Base-by-base conservation (phyloP, 1,284 basidiomycete genomes). In the Trametes versicolor region DNA sequence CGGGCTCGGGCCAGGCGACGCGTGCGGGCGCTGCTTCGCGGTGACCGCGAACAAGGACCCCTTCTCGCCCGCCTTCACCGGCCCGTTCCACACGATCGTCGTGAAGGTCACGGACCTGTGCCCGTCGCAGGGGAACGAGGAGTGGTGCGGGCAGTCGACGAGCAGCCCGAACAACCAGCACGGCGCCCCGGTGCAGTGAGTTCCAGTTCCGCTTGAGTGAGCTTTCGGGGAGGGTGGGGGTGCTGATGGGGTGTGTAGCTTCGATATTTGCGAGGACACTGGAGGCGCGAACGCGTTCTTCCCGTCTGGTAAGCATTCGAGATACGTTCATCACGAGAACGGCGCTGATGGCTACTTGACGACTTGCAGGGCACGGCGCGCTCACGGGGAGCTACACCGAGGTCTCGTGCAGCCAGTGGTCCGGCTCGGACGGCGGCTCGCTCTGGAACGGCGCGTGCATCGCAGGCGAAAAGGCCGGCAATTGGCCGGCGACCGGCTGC, bases 191-290 rank as follows among this genome's bases (percentile, higher is more conserved):
- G 81, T 86, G 69, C 86, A 88, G 85, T 86, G 70, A 67, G 83
- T 74, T 15, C 19, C 48, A 13, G 32, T 19, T 29, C 25, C 19
- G 15, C 19, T 12, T 19, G 37, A 5, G 21, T 47, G n/a, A 23
- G 23, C 1, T 8, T 43, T 41, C 56, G 23, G 50, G 12, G 8
- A 41, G 13, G 13, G 19, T 50, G 27, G 19, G 45, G 13, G 19
- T 21, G 21, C 39, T 66, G 63, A 49, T 25, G n/a, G 25, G 15
- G 12, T 23, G 25, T 49, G 39, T 59, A 87, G 85, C 73, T 89
- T 88, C 71, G 87, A 89, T 72, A 81, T 89, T 36, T 88, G 87
- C 71, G 77, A 84, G 63, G 87, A 88, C 69, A 85, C 84, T 13
- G 86, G 87, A 52, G 85, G 83, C 32, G 70, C 83, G 4, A 71